These are phyloP conservation scores for Vaccinium corymbosum DNA, from an alignment of 148 eudicot species.

Conservation along the genomic window DNA sequence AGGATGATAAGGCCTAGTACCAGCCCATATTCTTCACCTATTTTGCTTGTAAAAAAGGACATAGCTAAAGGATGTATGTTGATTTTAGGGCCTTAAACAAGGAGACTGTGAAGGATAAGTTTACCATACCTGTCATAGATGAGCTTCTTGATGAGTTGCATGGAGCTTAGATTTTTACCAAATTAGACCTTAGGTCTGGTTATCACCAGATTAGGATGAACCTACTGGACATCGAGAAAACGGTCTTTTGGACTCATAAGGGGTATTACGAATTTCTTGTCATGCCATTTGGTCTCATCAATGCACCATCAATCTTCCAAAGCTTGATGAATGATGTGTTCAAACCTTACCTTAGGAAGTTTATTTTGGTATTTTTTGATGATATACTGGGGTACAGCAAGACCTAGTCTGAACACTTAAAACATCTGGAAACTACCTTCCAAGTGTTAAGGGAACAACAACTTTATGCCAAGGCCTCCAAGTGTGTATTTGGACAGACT, in stretches of 20 bases:
- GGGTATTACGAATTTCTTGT: neutral
- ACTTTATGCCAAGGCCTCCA: neutral
- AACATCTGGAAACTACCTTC: neutral
- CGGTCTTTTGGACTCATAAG: neutral
- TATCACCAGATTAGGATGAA: neutral
- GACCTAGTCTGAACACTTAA: neutral
- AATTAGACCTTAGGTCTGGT: neutral
- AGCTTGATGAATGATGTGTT: slow-evolving; percentile 1
- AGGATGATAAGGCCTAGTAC: neutral
- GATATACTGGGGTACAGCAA: neutral
- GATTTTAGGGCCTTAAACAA: neutral
- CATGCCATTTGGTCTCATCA: neutral
- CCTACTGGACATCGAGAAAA: neutral
- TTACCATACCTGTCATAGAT: neutral
- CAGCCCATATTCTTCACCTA: neutral
- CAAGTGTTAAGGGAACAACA: neutral
- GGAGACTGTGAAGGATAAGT: neutral
- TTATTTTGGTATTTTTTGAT: too few relatives aligned
- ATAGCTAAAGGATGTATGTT: neutral
- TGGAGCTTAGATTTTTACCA: neutral
- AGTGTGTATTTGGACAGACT: too few relatives aligned
- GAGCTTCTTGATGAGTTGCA: neutral
- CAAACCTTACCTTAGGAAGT: neutral
- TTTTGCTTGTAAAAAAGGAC: neutral
- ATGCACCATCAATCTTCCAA: neutral